Evolutionary conservation across 129 eudicot species (phyloP).

Genomic region (Arctium minus): DNA sequence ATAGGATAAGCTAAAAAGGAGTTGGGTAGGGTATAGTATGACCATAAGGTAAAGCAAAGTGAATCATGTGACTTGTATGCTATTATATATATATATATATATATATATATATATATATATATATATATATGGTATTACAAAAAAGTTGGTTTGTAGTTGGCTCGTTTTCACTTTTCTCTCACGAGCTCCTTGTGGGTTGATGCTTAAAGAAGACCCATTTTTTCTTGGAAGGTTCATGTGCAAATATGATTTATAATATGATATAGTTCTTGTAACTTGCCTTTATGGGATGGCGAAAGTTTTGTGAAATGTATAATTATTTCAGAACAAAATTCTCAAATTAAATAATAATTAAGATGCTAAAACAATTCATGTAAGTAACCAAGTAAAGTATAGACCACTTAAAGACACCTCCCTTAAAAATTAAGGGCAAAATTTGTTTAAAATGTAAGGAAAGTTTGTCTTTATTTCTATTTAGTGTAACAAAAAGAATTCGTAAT

Average conservation of each 20-base stretch:
- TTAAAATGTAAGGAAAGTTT: no score
- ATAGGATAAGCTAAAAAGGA: not conserved
- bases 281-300: not conserved
- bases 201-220: not conserved
- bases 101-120: no score
- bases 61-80: constrained; percentile 22
- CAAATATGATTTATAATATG: not conserved
- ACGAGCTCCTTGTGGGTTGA: constrained; percentile 25
- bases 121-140: not conserved
- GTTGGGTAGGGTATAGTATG: not conserved
- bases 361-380: not conserved
- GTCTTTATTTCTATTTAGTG: no score
- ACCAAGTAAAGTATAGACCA: not conserved
- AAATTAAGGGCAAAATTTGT: no score
- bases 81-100: not conserved
- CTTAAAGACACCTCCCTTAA: not conserved
- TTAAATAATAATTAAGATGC: not conserved
- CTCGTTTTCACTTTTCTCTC: constrained; percentile 15
- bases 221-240: not conserved
- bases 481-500: no score
- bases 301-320: not conserved
- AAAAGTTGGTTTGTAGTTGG: constrained; percentile 5
- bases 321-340: not conserved
- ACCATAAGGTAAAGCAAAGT: constrained; percentile 20
- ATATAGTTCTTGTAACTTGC: not conserved